Evolutionary conservation across 2,329 filamentous ascomycete species (phyloP).

Genomic region (Celoporthe dispersa): DNA sequence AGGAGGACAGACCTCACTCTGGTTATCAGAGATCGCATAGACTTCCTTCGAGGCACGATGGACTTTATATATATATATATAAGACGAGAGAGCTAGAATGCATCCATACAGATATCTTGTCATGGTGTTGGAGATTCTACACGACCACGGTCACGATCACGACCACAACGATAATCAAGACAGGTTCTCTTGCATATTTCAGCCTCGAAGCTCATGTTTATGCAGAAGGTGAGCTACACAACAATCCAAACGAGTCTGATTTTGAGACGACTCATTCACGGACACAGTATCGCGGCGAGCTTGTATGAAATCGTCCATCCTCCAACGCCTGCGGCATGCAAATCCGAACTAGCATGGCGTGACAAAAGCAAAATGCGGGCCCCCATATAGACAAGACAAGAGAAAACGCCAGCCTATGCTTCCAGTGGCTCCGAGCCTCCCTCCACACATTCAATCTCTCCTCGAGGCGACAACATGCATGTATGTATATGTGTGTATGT

Average conservation of each 20-base stretch:
- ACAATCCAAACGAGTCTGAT: neutral
- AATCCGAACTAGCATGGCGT: neutral
- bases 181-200: no score
- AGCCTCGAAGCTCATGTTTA: neutral
- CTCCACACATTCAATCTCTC: neutral
- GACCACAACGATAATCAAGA: no score
- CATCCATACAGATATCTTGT: neutral
- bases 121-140: neutral
- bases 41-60: neutral
- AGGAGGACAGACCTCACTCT: neutral
- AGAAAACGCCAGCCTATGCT: slow-evolving; percentile 15
- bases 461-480: neutral
- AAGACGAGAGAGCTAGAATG: neutral
- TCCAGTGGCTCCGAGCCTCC: neutral
- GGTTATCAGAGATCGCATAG: neutral
- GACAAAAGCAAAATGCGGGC: neutral
- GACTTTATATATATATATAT: neutral
- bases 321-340: slow-evolving; percentile 2
- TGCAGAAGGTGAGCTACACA: neutral
- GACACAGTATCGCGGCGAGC: neutral
- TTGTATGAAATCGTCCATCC: neutral
- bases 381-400: neutral
- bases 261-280: neutral
- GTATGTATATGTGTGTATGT: neutral
- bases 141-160: no score